Evolutionary conservation across 208 protist genomes (phyloP).

Genomic region (Wallacemonas rigidus): DNA sequence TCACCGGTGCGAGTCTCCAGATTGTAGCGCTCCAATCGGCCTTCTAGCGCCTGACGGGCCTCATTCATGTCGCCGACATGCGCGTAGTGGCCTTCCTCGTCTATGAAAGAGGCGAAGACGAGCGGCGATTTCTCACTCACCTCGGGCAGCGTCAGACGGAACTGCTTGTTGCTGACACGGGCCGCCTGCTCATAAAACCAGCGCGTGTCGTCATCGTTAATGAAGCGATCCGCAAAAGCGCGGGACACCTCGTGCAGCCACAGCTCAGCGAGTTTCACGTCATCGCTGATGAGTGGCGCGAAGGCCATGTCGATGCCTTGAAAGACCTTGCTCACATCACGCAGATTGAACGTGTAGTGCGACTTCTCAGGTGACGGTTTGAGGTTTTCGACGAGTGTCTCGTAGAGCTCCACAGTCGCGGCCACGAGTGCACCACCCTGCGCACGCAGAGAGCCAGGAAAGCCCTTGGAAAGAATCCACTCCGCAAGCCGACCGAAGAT

Average conservation of each 20-base stretch:
- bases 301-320: slow-evolving; percentile 91
- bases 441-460: slow-evolving; percentile 49
- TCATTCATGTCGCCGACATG: slow-evolving; percentile 76
- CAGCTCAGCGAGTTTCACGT: slow-evolving; percentile 69
- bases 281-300: slow-evolving; percentile 71
- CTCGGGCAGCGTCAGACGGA: slow-evolving; percentile 62
- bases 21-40: slow-evolving; percentile 92
- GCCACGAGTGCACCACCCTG: slow-evolving; percentile 70
- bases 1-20: slow-evolving; percentile 56
- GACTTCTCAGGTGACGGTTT: slow-evolving; percentile 97
- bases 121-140: slow-evolving; percentile 30
- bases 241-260: slow-evolving; percentile 96
- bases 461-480: slow-evolving; percentile 90
- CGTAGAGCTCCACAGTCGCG: slow-evolving; percentile 94
- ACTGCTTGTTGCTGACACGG: slow-evolving; percentile 72
- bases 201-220: slow-evolving; percentile 87
- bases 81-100: slow-evolving; percentile 90
- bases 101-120: slow-evolving; percentile 84
- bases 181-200: slow-evolving; percentile 90
- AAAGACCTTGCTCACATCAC: slow-evolving; percentile 96
- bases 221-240: slow-evolving; percentile 96
- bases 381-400: slow-evolving; percentile 88
- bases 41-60: slow-evolving; percentile 81
- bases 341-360: slow-evolving; percentile 98
- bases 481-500: slow-evolving; percentile 94